These are phyloP conservation scores for Polysphondylium violaceum DNA, from an alignment of 78 protist species.

Conservation along the genomic window DNA sequence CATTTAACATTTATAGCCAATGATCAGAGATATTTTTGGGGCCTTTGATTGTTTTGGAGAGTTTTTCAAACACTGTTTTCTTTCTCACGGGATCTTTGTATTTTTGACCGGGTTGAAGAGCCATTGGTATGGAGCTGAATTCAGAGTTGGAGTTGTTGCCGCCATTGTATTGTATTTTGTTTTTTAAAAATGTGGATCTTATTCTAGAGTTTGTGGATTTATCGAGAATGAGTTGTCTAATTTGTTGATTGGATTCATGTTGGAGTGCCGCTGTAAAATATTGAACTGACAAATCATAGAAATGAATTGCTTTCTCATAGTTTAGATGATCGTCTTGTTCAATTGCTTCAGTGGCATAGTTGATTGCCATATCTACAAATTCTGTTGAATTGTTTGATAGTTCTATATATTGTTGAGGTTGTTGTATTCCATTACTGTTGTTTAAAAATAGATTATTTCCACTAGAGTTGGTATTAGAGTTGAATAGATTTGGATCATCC, in stretches of 20 bases:
- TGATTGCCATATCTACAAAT: constrained; percentile 58
- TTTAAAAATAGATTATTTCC: background rate
- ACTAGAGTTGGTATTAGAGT: constrained; percentile 1
- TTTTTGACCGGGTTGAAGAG: constrained; percentile 60
- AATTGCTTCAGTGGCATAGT: constrained; percentile 41
- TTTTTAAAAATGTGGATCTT: constrained; percentile 31
- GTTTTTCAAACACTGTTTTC: constrained; percentile 58
- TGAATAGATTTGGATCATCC: background rate
- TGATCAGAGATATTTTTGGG: constrained; percentile 63
- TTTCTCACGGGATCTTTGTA: constrained; percentile 77
- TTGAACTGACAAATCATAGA: constrained; percentile 25
- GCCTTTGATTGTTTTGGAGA: constrained; percentile 61
- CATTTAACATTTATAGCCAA: constrained; percentile 34
- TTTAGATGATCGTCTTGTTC: constrained; percentile 66
- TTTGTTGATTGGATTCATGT: constrained; percentile 25
- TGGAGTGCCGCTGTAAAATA: constrained; percentile 44
- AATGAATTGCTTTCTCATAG: constrained; percentile 48
- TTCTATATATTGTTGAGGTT: constrained; percentile 12
- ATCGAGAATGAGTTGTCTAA: constrained; percentile 31
- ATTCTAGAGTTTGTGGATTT: constrained; percentile 32
- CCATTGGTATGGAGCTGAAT: constrained; percentile 21
- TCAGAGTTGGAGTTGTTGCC: background rate
- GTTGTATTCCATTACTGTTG: background rate
- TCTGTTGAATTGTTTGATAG: constrained; percentile 17
- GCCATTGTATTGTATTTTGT: constrained; percentile 50